Percentiles rank a stretch among this genome's conserved stretches.
These are phyloP conservation scores for Ogataea neopini DNA, from an alignment of 805 yeast species.

Conservation along the genomic window DNA sequence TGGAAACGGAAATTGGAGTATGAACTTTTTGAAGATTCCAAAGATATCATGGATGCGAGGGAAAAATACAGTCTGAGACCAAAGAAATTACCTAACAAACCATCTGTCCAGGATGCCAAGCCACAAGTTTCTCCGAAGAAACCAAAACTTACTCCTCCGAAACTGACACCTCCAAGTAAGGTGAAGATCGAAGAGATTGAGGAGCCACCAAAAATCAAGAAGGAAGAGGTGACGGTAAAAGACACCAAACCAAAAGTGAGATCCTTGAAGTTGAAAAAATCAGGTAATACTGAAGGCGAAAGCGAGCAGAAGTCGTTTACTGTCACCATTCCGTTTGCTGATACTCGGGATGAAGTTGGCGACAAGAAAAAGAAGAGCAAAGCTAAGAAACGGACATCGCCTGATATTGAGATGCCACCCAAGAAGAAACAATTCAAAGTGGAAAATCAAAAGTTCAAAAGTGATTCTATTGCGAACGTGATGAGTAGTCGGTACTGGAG, in stretches of 20 bases:
- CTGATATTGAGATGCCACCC: background rate
- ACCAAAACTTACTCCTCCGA: too few species aligned
- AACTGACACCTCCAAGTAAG: background rate
- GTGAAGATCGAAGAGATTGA: background rate
- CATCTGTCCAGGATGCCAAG: background rate
- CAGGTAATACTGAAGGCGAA: conserved; percentile 2
- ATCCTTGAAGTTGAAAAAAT: conserved; percentile 16
- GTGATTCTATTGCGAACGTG: conserved; percentile 4
- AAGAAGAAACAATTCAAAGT: conserved; percentile 2
- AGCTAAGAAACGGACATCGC: conserved; percentile 7
- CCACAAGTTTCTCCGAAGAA: background rate
- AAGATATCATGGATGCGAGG: conserved; percentile 51
- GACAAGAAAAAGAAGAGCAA: conserved; percentile 11
- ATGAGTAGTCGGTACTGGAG: conserved; percentile 28
- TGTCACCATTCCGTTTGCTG: conserved; percentile 23
- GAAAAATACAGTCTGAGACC: conserved; percentile 33
- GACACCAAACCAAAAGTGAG: conserved; percentile 6
- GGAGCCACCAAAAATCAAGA: conserved; percentile 1
- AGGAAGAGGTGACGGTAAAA: conserved; percentile 3
- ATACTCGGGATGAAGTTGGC: conserved; percentile 11
- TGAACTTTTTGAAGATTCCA: conserved; percentile 66
- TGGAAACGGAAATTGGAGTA: conserved; percentile 66
- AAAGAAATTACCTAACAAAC: conserved; percentile 9
- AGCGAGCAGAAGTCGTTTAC: conserved; percentile 14
- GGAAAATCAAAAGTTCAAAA: background rate